Conservation (phyloP, 176 grass and related monocot species). For the Thinopyrum elongatum region DNA sequence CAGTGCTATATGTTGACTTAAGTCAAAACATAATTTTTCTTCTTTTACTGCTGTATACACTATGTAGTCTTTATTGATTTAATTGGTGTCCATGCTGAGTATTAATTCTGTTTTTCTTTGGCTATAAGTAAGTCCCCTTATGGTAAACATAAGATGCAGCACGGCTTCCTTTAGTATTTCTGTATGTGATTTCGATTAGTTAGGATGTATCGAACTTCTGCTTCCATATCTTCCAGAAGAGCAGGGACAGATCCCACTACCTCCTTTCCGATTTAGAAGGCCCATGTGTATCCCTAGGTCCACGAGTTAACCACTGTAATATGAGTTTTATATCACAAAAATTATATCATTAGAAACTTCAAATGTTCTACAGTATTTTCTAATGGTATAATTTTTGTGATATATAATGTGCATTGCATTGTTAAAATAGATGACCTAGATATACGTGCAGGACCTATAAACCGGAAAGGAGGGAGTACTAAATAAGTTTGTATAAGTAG, state of each 20-base stretch:
- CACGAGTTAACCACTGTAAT: too few relatives aligned
- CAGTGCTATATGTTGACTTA: constrained; percentile 2
- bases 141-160: background rate
- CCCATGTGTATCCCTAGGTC: too few relatives aligned
- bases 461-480: too few relatives aligned
- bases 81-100: background rate
- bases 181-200: background rate
- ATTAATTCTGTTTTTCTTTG: background rate
- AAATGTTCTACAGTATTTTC: too few relatives aligned
- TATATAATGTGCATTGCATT: too few relatives aligned
- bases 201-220: background rate
- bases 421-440: too few relatives aligned
- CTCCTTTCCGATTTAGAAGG: too few relatives aligned
- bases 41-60: background rate
- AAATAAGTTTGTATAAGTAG: background rate
- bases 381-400: too few relatives aligned
- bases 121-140: background rate
- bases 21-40: background rate
- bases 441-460: too few relatives aligned
- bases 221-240: background rate
- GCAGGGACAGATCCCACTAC: background rate
- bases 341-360: too few relatives aligned
- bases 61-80: background rate
- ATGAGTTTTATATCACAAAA: too few relatives aligned
- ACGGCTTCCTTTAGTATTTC: background rate